Conservation (phyloP, 2,329 filamentous ascomycete species). For the Diaporthe caulivora region DNA sequence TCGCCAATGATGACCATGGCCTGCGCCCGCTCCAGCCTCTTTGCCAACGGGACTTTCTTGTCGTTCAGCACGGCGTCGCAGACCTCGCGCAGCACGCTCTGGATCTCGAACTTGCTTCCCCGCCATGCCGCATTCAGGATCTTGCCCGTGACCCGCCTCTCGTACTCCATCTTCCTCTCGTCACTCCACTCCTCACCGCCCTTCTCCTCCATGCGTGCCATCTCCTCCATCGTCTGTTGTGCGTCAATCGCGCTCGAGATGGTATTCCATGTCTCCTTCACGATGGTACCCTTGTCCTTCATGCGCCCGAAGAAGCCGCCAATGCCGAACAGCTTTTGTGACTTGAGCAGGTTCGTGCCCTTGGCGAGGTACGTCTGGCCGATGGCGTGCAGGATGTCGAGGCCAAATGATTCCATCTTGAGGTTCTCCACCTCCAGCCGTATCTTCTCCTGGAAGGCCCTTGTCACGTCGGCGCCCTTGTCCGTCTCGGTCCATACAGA, state of each 20-base stretch:
- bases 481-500: conserved; percentile 98
- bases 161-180: conserved; percentile 95
- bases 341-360: conserved; percentile 88
- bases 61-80: conserved; percentile 89
- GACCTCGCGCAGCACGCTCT: conserved; percentile 93
- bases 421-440: conserved; percentile 95
- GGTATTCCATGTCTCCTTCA: conserved; percentile 99
- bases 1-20: conserved; percentile 90
- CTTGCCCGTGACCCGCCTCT: conserved; percentile 96
- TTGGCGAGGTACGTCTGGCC: conserved; percentile 92
- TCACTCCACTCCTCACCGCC: conserved; percentile 99
- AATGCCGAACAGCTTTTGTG: conserved; percentile 96
- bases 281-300: conserved; percentile 95
- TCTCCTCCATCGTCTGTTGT: conserved; percentile 98
- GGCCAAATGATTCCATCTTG: conserved; percentile 98
- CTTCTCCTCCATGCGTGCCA: conserved; percentile 94
- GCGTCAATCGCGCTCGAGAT: conserved; percentile 97
- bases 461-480: conserved; percentile 85
- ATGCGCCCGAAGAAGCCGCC: conserved; percentile 93
- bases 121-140: conserved; percentile 97
- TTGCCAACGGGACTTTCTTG: conserved; percentile 82
- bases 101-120: conserved; percentile 97
- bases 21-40: conserved; percentile 91
- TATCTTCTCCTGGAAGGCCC: conserved; percentile 93
- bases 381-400: conserved; percentile 96